Percentiles rank a stretch among this genome's conserved stretches.
These are phyloP conservation scores for Lachancea sp. DNA, from an alignment of 805 yeast species.

Conservation along the genomic window DNA sequence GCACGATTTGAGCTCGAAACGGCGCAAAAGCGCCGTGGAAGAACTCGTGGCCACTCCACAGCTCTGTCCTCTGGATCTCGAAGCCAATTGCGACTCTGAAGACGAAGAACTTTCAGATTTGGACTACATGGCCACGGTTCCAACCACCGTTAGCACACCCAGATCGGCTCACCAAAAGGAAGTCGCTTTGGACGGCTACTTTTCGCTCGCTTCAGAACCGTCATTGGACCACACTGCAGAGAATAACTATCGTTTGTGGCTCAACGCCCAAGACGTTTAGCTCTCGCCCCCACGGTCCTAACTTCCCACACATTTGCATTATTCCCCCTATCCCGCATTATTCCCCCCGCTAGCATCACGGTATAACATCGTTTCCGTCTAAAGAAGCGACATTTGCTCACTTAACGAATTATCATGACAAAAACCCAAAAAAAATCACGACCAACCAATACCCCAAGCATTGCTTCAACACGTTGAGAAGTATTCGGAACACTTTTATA, in stretches of 20 bases:
- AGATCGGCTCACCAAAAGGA: constrained; percentile 1
- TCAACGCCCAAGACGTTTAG: constrained; percentile 10
- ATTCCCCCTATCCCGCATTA: background rate
- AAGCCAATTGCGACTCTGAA: constrained; percentile 5
- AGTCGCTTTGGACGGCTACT: constrained; percentile 1
- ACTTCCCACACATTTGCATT: background rate
- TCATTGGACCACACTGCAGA: constrained; percentile 26
- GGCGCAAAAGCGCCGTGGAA: constrained; percentile 10
- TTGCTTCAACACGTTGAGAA: background rate
- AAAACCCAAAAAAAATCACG: background rate
- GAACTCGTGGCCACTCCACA: constrained; percentile 11
- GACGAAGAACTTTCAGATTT: constrained; percentile 7
- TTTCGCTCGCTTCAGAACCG: constrained; percentile 4
- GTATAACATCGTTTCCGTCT: background rate
- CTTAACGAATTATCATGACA: background rate
- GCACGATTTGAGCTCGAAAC: constrained; percentile 9
- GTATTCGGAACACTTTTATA: background rate
- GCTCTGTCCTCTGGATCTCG: constrained; percentile 11
- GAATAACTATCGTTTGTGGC: constrained; percentile 29
- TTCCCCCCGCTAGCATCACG: background rate
- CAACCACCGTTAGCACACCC: constrained; percentile 9
- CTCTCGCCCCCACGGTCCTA: background rate
- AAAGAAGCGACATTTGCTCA: background rate
- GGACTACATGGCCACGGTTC: constrained; percentile 8
- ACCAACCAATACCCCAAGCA: background rate